Base-by-base conservation (phyloP, 2,329 filamentous ascomycete genomes). In the Sarocladiaceae sp. region DNA sequence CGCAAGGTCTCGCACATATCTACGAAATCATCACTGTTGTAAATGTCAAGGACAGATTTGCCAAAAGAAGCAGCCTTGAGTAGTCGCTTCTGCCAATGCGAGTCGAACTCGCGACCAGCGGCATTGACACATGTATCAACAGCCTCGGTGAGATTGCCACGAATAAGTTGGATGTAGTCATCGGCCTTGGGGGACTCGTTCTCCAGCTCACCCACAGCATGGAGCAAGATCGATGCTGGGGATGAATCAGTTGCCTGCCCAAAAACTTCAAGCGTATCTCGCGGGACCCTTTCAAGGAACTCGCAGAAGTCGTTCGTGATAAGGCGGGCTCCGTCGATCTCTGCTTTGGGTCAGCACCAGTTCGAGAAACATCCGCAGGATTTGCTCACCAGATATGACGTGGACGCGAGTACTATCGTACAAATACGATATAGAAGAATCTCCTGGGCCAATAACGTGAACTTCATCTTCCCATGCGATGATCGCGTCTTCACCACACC, bases 381-480 rank as follows among this genome's bases (percentile, higher is more conserved):
- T 23, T 12, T 13, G 51, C 69, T 80, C 78, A 75, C 95, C 92
- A 15, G 91, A 87, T 37, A 97, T 76, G 3, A 97, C 79, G 67
- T 97, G 94, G 12, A 99, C 87, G 56, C 90, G 86, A 8, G 87
- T 89, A 25, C 87, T 88, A 63, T 97, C 91, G 67, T 97, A 97
- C 60, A 91, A 93, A 66, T 91, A 94, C 56, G 83, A 85, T 37
- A 73, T 83, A 4, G 87, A 84, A 10, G 87, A 82, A 39, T 90
- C 90, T 33, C 86, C 87, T 0, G 91, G 90, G 0, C 93, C 94
- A 55, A 99, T 87, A 25, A 99, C 79, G 64, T 97, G 94, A 3
- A 99, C 86, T 67, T 99, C 94, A 64, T 99, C 94, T 64, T 97
- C 94, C 94, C 94, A 99, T 0, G 92, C 92, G 60, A 99, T 83